Conservation (phyloP, 1,139 yeast species). For the Suhomyces panamericanus region DNA sequence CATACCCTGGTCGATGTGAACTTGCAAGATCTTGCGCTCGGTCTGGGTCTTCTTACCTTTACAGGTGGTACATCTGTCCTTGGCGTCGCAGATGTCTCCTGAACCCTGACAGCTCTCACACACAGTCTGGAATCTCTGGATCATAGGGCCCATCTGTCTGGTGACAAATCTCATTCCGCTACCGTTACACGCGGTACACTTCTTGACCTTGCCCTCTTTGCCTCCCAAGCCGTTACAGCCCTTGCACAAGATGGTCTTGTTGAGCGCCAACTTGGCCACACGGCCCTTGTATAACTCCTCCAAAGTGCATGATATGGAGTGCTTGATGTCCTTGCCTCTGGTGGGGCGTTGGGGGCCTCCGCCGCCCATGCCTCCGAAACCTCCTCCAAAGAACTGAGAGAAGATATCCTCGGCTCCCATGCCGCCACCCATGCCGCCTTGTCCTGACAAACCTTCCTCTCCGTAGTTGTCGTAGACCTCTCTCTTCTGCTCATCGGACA, state of each 20-base stretch:
- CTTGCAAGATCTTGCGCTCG: slow-evolving; percentile 93
- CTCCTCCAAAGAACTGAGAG: slow-evolving; percentile 89
- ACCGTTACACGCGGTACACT: slow-evolving; percentile 85
- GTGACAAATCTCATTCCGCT: slow-evolving; percentile 90
- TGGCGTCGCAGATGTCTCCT: slow-evolving; percentile 85
- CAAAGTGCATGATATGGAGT: slow-evolving; percentile 78
- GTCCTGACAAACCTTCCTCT: slow-evolving; percentile 83
- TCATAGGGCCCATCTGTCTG: slow-evolving; percentile 99
- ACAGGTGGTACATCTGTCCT: slow-evolving; percentile 88
- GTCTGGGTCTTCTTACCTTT: slow-evolving; percentile 82
- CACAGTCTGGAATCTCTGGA: slow-evolving; percentile 93
- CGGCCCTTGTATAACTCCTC: slow-evolving; percentile 96
- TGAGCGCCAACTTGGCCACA: slow-evolving; percentile 88
- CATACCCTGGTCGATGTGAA: slow-evolving; percentile 97
- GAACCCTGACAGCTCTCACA: slow-evolving; percentile 93
- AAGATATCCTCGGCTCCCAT: slow-evolving; percentile 89
- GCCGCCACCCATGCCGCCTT: slow-evolving; percentile 72
- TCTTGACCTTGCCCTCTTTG: slow-evolving; percentile 84
- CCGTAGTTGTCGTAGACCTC: slow-evolving; percentile 88
- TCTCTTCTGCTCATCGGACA: slow-evolving; percentile 86
- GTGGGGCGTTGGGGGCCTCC: slow-evolving; percentile 83
- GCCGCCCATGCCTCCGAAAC: slow-evolving; percentile 53
- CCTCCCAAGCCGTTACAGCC: slow-evolving; percentile 96
- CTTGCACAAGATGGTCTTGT: slow-evolving; percentile 87
- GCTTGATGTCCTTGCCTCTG: slow-evolving; percentile 88